Percentiles rank a stretch among this genome's conserved stretches.
phyloP scores from a whole-genome alignment of 2,329 filamentous ascomycete genomes.

The Fusarium sp. region DNA sequence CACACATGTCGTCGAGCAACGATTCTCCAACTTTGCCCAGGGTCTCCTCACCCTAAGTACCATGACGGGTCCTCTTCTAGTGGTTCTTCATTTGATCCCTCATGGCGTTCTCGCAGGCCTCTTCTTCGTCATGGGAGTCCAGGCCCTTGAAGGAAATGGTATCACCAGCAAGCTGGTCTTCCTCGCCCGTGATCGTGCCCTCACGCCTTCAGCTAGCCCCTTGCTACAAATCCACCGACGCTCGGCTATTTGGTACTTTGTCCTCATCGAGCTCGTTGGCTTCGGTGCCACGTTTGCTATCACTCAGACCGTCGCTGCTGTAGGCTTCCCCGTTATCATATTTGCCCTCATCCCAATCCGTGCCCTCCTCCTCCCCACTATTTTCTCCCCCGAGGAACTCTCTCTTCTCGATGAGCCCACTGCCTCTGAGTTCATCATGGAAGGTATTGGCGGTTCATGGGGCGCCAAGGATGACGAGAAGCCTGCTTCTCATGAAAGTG shows the following conservation, averaged over 20 bases:
- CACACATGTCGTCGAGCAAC: slow-evolving; percentile 79
- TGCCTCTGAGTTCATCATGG: slow-evolving; percentile 80
- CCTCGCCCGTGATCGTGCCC: slow-evolving; percentile 69
- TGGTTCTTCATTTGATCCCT: slow-evolving; percentile 80
- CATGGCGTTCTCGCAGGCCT: slow-evolving; percentile 83
- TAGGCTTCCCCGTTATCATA: slow-evolving; percentile 83
- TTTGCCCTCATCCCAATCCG: slow-evolving; percentile 75
- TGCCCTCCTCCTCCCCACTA: slow-evolving; percentile 70
- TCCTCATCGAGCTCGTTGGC: slow-evolving; percentile 73
- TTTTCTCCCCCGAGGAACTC: slow-evolving; percentile 71
- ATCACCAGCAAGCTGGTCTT: slow-evolving; percentile 81
- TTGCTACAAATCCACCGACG: slow-evolving; percentile 71
- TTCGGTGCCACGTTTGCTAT: slow-evolving; percentile 86
- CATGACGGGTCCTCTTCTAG: slow-evolving; percentile 79
- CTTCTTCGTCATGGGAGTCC: slow-evolving; percentile 87
- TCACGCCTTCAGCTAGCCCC: slow-evolving; percentile 71
- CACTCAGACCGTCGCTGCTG: slow-evolving; percentile 83
- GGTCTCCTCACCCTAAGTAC: slow-evolving; percentile 82
- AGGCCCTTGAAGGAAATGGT: slow-evolving; percentile 80
- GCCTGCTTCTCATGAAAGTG: slow-evolving; percentile 20
- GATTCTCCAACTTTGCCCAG: slow-evolving; percentile 81
- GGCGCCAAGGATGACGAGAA: slow-evolving; percentile 51
- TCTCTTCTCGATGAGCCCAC: slow-evolving; percentile 76
- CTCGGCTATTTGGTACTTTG: slow-evolving; percentile 76
- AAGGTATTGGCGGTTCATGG: slow-evolving; percentile 75